Conservation (phyloP, 2,329 filamentous ascomycete species). For the Botryotinia calthae region DNA sequence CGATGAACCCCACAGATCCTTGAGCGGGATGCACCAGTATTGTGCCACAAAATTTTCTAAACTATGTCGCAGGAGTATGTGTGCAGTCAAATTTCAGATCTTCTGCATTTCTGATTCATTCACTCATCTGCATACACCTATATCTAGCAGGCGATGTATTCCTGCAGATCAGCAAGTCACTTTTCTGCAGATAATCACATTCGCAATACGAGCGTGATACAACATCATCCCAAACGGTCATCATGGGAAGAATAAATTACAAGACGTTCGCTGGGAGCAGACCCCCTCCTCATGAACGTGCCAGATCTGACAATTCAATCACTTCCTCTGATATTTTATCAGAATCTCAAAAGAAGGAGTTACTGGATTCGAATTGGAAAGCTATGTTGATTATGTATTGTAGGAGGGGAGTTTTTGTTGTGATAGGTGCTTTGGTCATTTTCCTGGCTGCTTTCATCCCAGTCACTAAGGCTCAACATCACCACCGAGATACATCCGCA, state of each 20-base stretch:
- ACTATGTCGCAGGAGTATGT: too few species aligned
- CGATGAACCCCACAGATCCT: neutral
- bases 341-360: neutral
- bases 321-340: neutral
- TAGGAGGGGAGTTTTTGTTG: neutral
- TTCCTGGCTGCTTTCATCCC: neutral
- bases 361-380: neutral
- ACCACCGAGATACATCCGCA: neutral
- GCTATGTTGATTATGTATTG: neutral
- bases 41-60: neutral
- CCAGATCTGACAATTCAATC: neutral
- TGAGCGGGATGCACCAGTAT: neutral
- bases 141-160: neutral
- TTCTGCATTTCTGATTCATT: constrained; percentile 3
- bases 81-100: neutral
- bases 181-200: neutral
- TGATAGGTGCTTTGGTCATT: constrained; percentile 1
- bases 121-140: neutral
- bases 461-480: constrained; percentile 1
- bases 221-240: neutral
- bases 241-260: neutral
- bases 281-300: neutral
- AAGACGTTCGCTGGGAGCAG: neutral
- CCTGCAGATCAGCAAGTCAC: neutral
- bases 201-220: neutral